Evolutionary conservation across 1,284 basidiomycete species (phyloP), one percentile per base, ranked within the genome.

Genomic region (Sporisorium scitamineum): DNA sequence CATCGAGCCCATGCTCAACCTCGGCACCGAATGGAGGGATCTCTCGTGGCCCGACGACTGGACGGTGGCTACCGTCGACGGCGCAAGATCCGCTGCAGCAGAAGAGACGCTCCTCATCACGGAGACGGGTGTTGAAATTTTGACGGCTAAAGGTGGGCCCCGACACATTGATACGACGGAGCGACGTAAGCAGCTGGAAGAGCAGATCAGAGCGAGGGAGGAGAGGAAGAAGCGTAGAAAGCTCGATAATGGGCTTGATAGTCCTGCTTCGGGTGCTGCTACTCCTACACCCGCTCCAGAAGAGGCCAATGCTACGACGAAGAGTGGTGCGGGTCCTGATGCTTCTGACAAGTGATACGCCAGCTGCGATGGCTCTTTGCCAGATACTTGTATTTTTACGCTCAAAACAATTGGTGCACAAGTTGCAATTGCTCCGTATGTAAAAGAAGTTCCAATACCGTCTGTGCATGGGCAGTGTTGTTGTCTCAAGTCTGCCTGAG

Each of bases 1-100:
- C 22, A 85, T 85, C 61, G 84, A 85, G 51, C 84, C 84, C n/a
- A 85, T 85, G 84, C 48, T 85, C 37, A 85, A 85, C 63, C 58
- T 79, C 8, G 83, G 82, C 32, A 61, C 64, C 24, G 66, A 79
- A 22, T 78, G 76, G 70, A 57, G 76, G 9, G 81, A 84, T 50
- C 65, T 84, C n/a, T 76, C 75, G 3, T 85, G 84, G 84, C 84
- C 84, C 0, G 84, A 85, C 57, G 77, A 83, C 56, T 85, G 84
- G 84, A 85, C 84, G 5, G 76, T 84, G 13, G 63, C 81, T 1
- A 84, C 84, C 9, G 67, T 75, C 5, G 82, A 84, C 18, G 84
- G 84, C 4, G 76, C 78, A 2, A 63, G 68, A n/a, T 81, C 79
- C 1, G 84, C 84, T 0, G 83, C 83, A 0, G 79, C 81, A 1